Percentiles rank a stretch among this genome's conserved stretches.
These are phyloP conservation scores for Diaporthe sp. DNA, from an alignment of 2,329 filamentous ascomycete species.

Conservation along the genomic window DNA sequence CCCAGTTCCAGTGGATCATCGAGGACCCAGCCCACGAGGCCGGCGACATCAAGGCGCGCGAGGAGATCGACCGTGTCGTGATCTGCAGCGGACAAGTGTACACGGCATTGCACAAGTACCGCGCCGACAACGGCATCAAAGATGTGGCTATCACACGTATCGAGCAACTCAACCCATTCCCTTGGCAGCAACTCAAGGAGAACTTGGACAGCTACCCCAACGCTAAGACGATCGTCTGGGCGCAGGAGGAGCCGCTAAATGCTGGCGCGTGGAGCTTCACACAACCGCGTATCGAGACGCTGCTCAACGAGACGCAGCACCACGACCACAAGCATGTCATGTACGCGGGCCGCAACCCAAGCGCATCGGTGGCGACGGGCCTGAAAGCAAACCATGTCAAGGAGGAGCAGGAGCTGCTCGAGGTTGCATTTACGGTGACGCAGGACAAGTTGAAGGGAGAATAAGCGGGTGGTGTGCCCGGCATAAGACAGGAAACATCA, in stretches of 20 bases:
- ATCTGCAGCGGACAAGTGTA: slow-evolving; percentile 97
- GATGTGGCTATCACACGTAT: slow-evolving; percentile 95
- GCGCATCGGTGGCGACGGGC: slow-evolving; percentile 93
- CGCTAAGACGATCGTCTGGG: slow-evolving; percentile 97
- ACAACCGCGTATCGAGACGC: slow-evolving; percentile 97
- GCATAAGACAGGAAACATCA: background rate
- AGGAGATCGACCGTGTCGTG: slow-evolving; percentile 94
- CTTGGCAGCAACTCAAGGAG: slow-evolving; percentile 95
- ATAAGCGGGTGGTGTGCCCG: slow-evolving; percentile 51
- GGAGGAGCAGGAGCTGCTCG: slow-evolving; percentile 89
- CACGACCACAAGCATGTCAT: slow-evolving; percentile 96
- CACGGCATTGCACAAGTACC: slow-evolving; percentile 90
- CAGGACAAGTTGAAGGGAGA: slow-evolving; percentile 80
- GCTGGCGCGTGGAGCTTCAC: slow-evolving; percentile 97
- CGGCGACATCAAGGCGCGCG: slow-evolving; percentile 80
- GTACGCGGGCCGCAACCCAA: slow-evolving; percentile 95
- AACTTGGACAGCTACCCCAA: slow-evolving; percentile 98
- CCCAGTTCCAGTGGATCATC: slow-evolving; percentile 98
- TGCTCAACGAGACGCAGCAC: slow-evolving; percentile 92
- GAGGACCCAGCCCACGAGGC: slow-evolving; percentile 87
- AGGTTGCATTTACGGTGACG: slow-evolving; percentile 73
- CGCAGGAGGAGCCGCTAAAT: slow-evolving; percentile 97
- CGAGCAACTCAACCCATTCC: slow-evolving; percentile 99
- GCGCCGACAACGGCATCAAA: slow-evolving; percentile 86
- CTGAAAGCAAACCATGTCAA: slow-evolving; percentile 89